Base-by-base conservation (phyloP, 192 early-diverging fungal species). In the Podila verticillata region DNA sequence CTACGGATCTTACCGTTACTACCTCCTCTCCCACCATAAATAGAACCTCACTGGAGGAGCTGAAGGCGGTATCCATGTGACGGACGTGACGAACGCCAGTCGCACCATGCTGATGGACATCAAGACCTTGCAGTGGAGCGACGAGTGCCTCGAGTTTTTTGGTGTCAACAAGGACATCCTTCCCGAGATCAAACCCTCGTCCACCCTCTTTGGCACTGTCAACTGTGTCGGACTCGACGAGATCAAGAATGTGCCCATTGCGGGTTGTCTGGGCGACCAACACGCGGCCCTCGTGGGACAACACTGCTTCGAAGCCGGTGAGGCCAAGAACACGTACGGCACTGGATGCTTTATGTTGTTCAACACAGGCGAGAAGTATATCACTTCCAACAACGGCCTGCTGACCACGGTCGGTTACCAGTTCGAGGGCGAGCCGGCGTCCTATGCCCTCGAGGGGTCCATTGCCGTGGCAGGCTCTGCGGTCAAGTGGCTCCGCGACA, bases 301-400 rank as follows among this genome's bases (percentile, higher is more conserved):
- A 80, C 90, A 91, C 67, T 98, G 96, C 84, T 95, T 95, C 74
- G 74, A 89, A 54, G 84, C 90, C 5, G 96, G 96, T 5, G 91
- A 95, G 78, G 91, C 92, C 64, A 98, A 98, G 87, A 98, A 96
- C 86, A 98, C 96, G 9, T 97, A 97, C 84, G 96, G 96, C 48
- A 98, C 96, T 30, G 96, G 96, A 34, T 96, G 95, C 84, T 98
- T 98, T 83, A 95, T 97, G 95, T 84, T 98, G 59, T 96, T 93
- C 86, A 97, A 98, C 89, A 96, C 95, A 20, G 96, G 96, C 35
- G 61, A 78, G 3, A 77, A 88, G 24, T 88, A 90, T 28, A 92
- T 96, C 57, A 81, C 90, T 57, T 95, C 96, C 32, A 88, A 90
- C 68, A 91, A 92, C 65, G 96, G 96, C 2, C 87, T 98, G 47